phyloP scores from a whole-genome alignment of 164 flowering plant genomes.

The Vitis amurensis region DNA sequence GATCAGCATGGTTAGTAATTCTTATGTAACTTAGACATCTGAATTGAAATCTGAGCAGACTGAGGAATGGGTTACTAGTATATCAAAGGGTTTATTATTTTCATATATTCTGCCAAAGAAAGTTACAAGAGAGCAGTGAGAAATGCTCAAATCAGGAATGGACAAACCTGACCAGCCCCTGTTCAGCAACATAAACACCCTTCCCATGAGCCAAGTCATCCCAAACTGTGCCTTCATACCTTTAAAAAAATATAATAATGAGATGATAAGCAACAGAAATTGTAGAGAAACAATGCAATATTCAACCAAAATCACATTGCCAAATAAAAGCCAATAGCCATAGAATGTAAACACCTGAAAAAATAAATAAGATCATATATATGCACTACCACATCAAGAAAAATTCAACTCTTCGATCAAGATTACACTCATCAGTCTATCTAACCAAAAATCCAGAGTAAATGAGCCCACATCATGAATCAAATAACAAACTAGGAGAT shows the following conservation, averaged over 20 bases:
- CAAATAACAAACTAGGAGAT: neutral
- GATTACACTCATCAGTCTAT: no score
- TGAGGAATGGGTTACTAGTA: no score
- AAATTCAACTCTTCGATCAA: no score
- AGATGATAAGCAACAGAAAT: neutral
- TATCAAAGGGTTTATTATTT: neutral
- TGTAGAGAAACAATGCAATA: neutral
- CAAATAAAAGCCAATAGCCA: neutral
- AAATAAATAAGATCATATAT: no score
- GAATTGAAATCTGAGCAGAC: neutral
- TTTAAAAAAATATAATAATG: slow-evolving; percentile 18
- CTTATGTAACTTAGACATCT: neutral
- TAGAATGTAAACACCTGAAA: neutral
- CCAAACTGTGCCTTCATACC: slow-evolving; percentile 98
- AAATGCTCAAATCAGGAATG: neutral
- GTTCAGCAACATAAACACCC: slow-evolving; percentile 81
- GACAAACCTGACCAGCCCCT: slow-evolving; percentile 80
- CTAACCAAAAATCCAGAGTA: neutral
- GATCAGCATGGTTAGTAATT: neutral
- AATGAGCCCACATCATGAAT: neutral
- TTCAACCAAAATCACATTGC: neutral
- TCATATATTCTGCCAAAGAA: neutral
- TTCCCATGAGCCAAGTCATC: slow-evolving; percentile 96
- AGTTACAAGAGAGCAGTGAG: neutral
- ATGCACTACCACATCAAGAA: no score